Evolutionary conservation across 169 alveolate species (phyloP), one percentile per base, ranked within the genome.

Genomic region (Eimeria necatrix): DNA sequence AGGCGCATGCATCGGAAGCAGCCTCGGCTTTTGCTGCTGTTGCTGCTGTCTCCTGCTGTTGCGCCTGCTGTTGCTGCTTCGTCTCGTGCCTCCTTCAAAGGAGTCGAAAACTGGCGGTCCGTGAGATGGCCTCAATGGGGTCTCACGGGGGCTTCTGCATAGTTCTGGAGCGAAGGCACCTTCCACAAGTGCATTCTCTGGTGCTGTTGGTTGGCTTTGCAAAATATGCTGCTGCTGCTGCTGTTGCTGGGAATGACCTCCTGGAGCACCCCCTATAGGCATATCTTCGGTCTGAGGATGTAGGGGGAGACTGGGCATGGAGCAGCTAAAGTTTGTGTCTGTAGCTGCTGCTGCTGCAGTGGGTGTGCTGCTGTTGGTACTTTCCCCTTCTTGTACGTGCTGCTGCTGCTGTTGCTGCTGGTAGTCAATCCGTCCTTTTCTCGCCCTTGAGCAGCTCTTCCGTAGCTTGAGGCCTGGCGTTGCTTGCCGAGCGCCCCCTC

Each of bases 381-480:
- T 68, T 22, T 68, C 78, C 10, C 22, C 78, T 68, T 68, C 78
- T 48, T 68, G 78, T 22, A 48, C 51, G 2, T 68, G 78, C 24
- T 64, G 74, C 24, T 64, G 74, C 24, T 64, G 74, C 74, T 64
- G 74, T 18, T 74, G 85, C 85, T 74, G 85, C 85, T 74, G 85
- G 60, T 8, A 4, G 32, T 74, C 85, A 3, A 10, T 48, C 5
- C 85, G 85, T 48, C 49, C 49, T 4, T n/a, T 26, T 53, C 85
- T 32, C 20, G 59, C 32, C 60, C 85, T 26, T 4, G 85, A 3
- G 26, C 26, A 74, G 60, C 16, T 32, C 60, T 53, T 32, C 49
- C 59, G 56, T n/a, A 41, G 20, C 59, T 53, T 74, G 12, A 74
- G 59, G 7, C 52, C 61, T 48, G 85, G 56, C 49, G 60, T 53